These are phyloP conservation scores for Aureobasidium sp. DNA, from an alignment of 2,329 filamentous ascomycete species.

Conservation along the genomic window DNA sequence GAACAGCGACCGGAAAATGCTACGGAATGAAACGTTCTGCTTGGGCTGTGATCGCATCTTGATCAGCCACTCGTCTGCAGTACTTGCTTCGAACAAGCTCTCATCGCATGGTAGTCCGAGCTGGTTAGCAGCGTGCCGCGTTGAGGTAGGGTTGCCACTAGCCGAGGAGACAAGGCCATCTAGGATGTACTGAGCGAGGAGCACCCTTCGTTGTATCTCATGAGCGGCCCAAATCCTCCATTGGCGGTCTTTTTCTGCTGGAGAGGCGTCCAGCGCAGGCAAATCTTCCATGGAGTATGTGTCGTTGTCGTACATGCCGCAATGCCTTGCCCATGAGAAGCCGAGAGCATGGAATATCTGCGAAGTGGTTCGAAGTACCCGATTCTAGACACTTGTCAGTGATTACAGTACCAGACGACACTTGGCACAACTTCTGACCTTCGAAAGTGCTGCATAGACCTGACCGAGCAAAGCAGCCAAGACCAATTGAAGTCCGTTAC, in stretches of 20 bases:
- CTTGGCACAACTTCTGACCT: not conserved
- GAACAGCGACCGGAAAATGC: conserved; percentile 37
- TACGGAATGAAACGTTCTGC: conserved; percentile 34
- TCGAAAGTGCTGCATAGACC: conserved; percentile 37
- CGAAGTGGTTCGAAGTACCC: conserved; percentile 37
- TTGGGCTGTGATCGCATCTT: conserved; percentile 28
- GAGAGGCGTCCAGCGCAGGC: conserved; percentile 29
- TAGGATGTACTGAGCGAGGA: conserved; percentile 40
- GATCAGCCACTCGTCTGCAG: conserved; percentile 35
- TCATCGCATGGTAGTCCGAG: conserved; percentile 37
- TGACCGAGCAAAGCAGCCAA: conserved; percentile 39
- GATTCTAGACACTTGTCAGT: conserved; percentile 25
- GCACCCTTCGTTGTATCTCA: conserved; percentile 39
- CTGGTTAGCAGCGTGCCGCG: conserved; percentile 38
- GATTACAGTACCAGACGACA: no score
- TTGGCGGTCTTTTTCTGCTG: conserved; percentile 33
- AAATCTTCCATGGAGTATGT: conserved; percentile 30
- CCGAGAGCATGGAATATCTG: conserved; percentile 40
- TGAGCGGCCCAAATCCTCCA: conserved; percentile 39
- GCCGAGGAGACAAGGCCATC: conserved; percentile 41
- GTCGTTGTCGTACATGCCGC: conserved; percentile 36
- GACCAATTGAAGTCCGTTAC: conserved; percentile 39
- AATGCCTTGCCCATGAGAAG: conserved; percentile 42
- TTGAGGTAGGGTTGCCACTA: conserved; percentile 36
- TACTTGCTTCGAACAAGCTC: conserved; percentile 35